A percentile compares a stretch with the other conserved stretches of the same genome.
phyloP scores from a whole-genome alignment of 306 rosid species.

The Acmispon strigosus region DNA sequence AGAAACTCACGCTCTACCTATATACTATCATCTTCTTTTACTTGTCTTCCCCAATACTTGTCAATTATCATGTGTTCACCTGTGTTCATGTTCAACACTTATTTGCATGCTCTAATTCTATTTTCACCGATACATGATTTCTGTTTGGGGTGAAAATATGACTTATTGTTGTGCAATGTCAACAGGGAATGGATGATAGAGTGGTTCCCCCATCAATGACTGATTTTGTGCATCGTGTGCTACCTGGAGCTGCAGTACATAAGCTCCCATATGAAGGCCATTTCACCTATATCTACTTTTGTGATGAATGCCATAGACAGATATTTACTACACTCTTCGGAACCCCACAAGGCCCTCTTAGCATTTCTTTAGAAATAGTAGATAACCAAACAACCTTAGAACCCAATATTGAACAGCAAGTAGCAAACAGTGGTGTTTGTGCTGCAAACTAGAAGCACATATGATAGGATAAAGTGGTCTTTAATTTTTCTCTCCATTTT shows the following conservation, averaged over 20 bases:
- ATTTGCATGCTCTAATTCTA: slow-evolving; percentile 1
- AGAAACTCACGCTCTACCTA: neutral
- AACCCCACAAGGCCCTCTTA: slow-evolving; percentile 85
- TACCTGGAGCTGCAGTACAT: slow-evolving; percentile 94
- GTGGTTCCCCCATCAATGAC: slow-evolving; percentile 93
- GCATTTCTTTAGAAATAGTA: slow-evolving; percentile 16
- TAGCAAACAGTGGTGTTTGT: slow-evolving; percentile 20
- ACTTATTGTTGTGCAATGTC: slow-evolving; percentile 28
- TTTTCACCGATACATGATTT: neutral
- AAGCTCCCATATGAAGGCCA: slow-evolving; percentile 98
- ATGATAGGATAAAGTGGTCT: neutral
- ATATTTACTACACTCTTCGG: slow-evolving; percentile 90
- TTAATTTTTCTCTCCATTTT: neutral
- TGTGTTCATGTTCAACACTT: neutral
- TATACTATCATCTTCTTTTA: neutral
- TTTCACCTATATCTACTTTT: slow-evolving; percentile 80
- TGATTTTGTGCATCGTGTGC: slow-evolving; percentile 86
- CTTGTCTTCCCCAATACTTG: neutral
- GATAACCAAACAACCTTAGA: slow-evolving; percentile 28
- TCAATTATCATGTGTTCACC: neutral
- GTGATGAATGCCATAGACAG: slow-evolving; percentile 97
- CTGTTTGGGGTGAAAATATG: neutral
- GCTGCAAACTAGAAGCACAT: slow-evolving; percentile 21
- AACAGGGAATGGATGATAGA: slow-evolving; percentile 94
- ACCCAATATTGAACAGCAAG: slow-evolving; percentile 30